Conservation (phyloP, 257 asterid species). For the Misopates orontium region DNA sequence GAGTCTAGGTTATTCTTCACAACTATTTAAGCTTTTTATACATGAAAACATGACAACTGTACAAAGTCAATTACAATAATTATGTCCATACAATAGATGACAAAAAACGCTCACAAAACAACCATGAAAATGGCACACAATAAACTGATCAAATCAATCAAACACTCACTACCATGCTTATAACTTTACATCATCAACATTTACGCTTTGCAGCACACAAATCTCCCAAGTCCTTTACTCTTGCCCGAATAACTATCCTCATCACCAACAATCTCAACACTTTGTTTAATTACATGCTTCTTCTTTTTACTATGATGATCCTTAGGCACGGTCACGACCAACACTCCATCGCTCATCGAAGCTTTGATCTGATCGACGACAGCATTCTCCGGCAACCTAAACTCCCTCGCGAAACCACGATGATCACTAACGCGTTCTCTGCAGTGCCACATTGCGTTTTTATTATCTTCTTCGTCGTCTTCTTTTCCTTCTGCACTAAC, state of each 20-base stretch:
- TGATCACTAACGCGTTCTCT: conserved; percentile 30
- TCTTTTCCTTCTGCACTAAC: conserved; percentile 26
- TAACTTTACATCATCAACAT: neutral
- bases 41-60: too few species aligned
- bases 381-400: conserved; percentile 46
- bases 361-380: conserved; percentile 39
- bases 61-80: too few species aligned
- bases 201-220: conserved; percentile 49
- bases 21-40: too few species aligned
- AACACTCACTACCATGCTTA: too few species aligned
- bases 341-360: conserved; percentile 48
- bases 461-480: conserved; percentile 26
- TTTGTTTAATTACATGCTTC: conserved; percentile 32
- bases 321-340: conserved; percentile 45
- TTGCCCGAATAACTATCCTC: conserved; percentile 17
- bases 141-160: too few species aligned
- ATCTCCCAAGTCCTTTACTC: conserved; percentile 37
- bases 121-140: too few species aligned
- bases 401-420: conserved; percentile 34
- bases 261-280: conserved; percentile 35
- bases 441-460: conserved; percentile 39
- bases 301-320: conserved; percentile 31
- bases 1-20: too few species aligned
- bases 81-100: too few species aligned
- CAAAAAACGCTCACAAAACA: too few species aligned